These are phyloP conservation scores for Fusarium robinianum DNA, from an alignment of 2,329 filamentous ascomycete species.

Conservation along the genomic window DNA sequence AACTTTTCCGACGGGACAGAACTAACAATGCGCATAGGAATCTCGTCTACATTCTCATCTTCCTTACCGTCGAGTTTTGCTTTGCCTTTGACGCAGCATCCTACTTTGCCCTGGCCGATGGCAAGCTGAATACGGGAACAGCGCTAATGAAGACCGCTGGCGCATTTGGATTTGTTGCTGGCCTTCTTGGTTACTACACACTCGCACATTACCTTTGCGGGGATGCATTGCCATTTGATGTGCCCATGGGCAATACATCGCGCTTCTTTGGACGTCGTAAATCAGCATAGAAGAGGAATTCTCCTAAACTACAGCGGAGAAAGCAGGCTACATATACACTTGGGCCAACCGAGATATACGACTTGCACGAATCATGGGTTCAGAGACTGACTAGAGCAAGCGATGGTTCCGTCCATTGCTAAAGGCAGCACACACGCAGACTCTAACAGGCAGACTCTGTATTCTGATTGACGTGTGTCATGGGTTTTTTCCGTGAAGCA, in stretches of 20 bases:
- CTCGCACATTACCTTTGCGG: constrained; percentile 33
- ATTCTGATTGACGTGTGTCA: too few species aligned
- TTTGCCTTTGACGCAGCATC: constrained; percentile 31
- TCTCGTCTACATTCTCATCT: constrained; percentile 36
- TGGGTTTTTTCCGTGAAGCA: too few species aligned
- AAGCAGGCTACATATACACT: too few species aligned
- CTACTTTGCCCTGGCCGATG: constrained; percentile 35
- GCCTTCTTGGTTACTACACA: constrained; percentile 35
- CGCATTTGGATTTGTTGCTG: constrained; percentile 34
- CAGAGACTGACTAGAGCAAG: too few species aligned
- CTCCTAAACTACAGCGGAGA: too few species aligned
- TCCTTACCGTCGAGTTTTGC: constrained; percentile 33
- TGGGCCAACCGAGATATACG: too few species aligned
- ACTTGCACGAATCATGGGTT: too few species aligned
- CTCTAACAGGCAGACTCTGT: too few species aligned
- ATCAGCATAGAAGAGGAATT: too few species aligned
- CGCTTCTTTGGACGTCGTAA: too few species aligned
- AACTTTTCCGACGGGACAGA: background rate
- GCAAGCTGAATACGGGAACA: constrained; percentile 15
- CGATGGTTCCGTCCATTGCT: too few species aligned
- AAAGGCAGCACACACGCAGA: too few species aligned
- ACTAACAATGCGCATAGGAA: constrained; percentile 16
- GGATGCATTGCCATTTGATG: constrained; percentile 30
- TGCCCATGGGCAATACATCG: constrained; percentile 35
- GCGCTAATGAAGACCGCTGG: constrained; percentile 29